Conservation (phyloP, 2,329 filamentous ascomycete genomes). For the Penicillium sp. region DNA sequence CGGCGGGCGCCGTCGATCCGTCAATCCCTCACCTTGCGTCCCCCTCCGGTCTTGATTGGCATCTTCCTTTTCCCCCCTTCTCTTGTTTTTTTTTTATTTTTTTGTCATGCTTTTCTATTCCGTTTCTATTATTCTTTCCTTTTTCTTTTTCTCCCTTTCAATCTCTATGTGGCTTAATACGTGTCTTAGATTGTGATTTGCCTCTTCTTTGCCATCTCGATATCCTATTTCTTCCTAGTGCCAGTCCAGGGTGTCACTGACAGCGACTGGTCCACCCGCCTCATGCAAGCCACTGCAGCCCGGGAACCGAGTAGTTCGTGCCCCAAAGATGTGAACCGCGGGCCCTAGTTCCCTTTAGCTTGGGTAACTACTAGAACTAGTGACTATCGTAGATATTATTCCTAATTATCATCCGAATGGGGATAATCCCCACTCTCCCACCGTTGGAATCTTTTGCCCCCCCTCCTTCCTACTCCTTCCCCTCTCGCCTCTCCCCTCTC, state of each 20-base stretch:
- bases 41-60: constrained; percentile 27
- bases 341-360: neutral
- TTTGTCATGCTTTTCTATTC: neutral
- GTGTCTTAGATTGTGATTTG: no score
- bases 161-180: neutral
- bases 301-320: constrained; percentile 9
- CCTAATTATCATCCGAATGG: neutral
- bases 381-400: neutral
- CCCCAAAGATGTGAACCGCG: neutral
- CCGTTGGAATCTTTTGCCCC: neutral
- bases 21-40: constrained; percentile 29
- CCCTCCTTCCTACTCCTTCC: neutral
- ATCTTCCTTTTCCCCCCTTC: constrained; percentile 13
- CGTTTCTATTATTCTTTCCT: neutral
- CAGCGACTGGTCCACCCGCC: constrained; percentile 27
- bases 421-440: neutral
- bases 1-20: constrained; percentile 33
- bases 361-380: neutral
- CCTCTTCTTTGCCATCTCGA: neutral
- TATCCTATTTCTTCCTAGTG: neutral
- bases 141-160: neutral
- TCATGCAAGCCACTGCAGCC: constrained; percentile 33
- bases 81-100: neutral
- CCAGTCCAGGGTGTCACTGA: constrained; percentile 23
- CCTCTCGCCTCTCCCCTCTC: constrained; percentile 3